phyloP scores from a whole-genome alignment of 176 grass and related monocot genomes.

The Musa acuminata region DNA sequence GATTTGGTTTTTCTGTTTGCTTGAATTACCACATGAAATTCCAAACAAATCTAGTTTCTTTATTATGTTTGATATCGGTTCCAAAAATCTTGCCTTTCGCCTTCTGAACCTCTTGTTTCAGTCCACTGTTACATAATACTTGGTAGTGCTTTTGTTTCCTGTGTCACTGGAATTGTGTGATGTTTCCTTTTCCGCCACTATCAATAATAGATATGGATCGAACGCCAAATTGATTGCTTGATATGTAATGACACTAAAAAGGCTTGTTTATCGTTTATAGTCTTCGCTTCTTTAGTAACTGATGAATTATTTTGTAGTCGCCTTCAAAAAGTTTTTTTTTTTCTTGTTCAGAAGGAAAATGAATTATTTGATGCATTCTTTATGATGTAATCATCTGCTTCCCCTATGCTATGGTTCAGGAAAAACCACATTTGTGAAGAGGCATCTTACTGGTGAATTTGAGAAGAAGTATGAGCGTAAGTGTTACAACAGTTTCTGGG shows the following conservation, averaged over 20 bases:
- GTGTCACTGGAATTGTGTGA: too few species aligned
- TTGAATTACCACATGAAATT: too few species aligned
- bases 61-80: background rate
- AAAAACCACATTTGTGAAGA: constrained; percentile 14
- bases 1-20: too few species aligned
- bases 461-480: constrained; percentile 12
- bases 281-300: too few species aligned
- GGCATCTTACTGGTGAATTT: constrained; percentile 16
- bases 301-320: background rate
- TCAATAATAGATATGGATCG: background rate
- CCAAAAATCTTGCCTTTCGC: background rate
- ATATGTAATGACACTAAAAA: too few species aligned
- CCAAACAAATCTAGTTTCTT: background rate
- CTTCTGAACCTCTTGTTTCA: background rate
- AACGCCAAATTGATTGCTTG: background rate
- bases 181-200: too few species aligned
- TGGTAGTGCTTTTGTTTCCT: background rate
- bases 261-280: too few species aligned
- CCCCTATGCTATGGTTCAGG: background rate
- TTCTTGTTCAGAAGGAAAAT: background rate
- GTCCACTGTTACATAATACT: background rate
- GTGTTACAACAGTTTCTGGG: background rate
- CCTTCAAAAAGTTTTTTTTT: background rate
- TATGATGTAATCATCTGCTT: too few species aligned
- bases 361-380: background rate